phyloP scores from a whole-genome alignment of 371 early-diverging fungal genomes.

The Mucor racemosus region DNA sequence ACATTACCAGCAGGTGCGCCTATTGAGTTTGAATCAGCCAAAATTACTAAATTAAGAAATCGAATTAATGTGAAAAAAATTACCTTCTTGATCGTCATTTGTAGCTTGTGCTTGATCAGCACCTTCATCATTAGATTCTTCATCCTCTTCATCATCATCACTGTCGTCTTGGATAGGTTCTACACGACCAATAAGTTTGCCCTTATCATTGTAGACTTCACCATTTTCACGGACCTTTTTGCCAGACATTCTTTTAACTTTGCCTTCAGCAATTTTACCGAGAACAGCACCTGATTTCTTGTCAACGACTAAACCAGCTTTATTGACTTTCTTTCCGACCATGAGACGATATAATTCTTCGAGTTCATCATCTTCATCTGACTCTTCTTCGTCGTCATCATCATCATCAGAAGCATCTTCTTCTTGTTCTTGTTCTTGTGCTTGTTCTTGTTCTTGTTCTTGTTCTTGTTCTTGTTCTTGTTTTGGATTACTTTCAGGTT shows the following conservation, averaged over 20 bases:
- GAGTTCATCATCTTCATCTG: constrained; percentile 11
- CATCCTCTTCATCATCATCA: background rate
- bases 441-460: background rate
- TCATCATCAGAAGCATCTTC: constrained; percentile 5
- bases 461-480: constrained; percentile 6
- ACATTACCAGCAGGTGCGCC: background rate
- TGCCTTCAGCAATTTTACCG: constrained; percentile 27
- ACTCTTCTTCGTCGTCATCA: constrained; percentile 10
- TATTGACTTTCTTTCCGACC: constrained; percentile 27
- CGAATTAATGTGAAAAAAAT: background rate
- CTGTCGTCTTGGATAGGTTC: constrained; percentile 23
- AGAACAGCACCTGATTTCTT: constrained; percentile 24
- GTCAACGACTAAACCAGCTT: constrained; percentile 23
- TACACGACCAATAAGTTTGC: constrained; percentile 21
- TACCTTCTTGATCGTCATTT: background rate
- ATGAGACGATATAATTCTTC: constrained; percentile 19
- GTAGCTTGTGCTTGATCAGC: background rate
- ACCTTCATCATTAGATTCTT: background rate
- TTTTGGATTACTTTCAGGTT: background rate
- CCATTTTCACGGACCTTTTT: constrained; percentile 29
- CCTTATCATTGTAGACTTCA: constrained; percentile 22
- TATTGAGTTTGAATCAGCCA: background rate
- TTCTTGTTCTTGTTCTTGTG: constrained; percentile 3
- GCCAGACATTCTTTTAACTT: constrained; percentile 19
- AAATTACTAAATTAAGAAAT: background rate